A percentile compares a stretch with the other conserved stretches of the same genome.
Evolutionary conservation across 768 basidiomycete genomes (phyloP).

Genomic region (Daedaleopsis sinensis): DNA sequence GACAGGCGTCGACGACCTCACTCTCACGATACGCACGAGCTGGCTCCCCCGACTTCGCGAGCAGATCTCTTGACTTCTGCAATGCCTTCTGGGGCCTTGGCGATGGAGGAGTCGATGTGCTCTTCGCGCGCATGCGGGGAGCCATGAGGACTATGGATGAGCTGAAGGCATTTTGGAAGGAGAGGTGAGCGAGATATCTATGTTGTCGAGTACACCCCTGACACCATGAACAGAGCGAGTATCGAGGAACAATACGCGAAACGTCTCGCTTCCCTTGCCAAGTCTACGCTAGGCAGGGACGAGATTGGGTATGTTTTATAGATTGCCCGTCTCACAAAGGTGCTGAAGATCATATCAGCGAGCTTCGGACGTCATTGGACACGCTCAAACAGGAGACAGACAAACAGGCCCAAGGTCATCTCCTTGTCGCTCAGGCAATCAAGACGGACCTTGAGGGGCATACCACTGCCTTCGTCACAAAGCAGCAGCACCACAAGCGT

Average conservation of each 20-base stretch:
- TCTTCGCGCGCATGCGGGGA: conserved; percentile 88
- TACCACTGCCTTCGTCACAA: conserved; percentile 58
- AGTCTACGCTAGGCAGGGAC: conserved; percentile 76
- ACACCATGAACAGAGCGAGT: conserved; percentile 54
- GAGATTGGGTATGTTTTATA: conserved; percentile 82
- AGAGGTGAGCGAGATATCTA: conserved; percentile 63
- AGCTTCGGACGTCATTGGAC: conserved; percentile 80
- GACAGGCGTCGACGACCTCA: conserved; percentile 83
- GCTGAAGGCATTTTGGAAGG: conserved; percentile 86
- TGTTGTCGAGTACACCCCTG: neutral
- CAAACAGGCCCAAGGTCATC: conserved; percentile 73
- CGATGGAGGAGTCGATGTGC: conserved; percentile 88
- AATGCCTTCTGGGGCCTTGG: conserved; percentile 94
- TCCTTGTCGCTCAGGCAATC: conserved; percentile 74
- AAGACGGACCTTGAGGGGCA: conserved; percentile 75
- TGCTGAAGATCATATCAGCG: conserved; percentile 46
- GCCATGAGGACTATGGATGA: conserved; percentile 89
- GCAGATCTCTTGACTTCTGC: conserved; percentile 82
- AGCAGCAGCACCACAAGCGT: conserved; percentile 75
- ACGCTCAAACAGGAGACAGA: conserved; percentile 84
- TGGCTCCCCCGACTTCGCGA: conserved; percentile 49
- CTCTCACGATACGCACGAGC: conserved; percentile 69
- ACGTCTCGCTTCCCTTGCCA: conserved; percentile 77
- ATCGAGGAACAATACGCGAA: conserved; percentile 98
- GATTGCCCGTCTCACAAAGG: neutral